Evolutionary conservation across 2,329 filamentous ascomycete genomes (phyloP).

Genomic region (Colletotrichum magnum): DNA sequence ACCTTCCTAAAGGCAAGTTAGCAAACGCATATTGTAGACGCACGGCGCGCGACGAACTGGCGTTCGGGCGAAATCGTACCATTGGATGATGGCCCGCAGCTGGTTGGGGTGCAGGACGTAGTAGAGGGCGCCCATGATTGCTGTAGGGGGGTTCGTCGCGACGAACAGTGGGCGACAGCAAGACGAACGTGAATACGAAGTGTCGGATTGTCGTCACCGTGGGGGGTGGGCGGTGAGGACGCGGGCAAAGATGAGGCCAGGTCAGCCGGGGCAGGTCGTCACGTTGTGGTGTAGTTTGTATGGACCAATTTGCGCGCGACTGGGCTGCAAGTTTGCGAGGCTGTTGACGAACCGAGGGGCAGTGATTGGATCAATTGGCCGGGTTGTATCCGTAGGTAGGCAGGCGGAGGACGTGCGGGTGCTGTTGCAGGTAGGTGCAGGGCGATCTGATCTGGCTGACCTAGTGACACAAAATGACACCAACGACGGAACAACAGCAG

Average conservation of each 20-base stretch:
- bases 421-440: slow-evolving; percentile 1
- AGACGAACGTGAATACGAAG: neutral
- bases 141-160: slow-evolving; percentile 29
- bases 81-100: slow-evolving; percentile 89
- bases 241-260: neutral
- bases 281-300: neutral
- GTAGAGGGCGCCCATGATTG: slow-evolving; percentile 76
- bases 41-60: neutral
- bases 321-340: slow-evolving; percentile 3
- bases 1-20: slow-evolving; percentile 78
- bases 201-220: slow-evolving; percentile 5
- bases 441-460: slow-evolving; percentile 2
- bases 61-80: slow-evolving; percentile 66
- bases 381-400: too few relatives aligned
- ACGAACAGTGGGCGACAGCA: slow-evolving; percentile 7
- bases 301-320: slow-evolving; percentile 21
- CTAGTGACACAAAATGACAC: slow-evolving; percentile 1
- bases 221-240: slow-evolving; percentile 1
- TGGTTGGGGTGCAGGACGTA: slow-evolving; percentile 82
- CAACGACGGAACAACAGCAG: neutral
- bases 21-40: slow-evolving; percentile 9
- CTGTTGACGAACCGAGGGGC: neutral
- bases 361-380: slow-evolving; percentile 1
- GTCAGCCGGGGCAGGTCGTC: slow-evolving; percentile 1
- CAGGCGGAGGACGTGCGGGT: neutral